phyloP scores from a whole-genome alignment of 768 basidiomycete genomes.

The Panellus pusillus region DNA sequence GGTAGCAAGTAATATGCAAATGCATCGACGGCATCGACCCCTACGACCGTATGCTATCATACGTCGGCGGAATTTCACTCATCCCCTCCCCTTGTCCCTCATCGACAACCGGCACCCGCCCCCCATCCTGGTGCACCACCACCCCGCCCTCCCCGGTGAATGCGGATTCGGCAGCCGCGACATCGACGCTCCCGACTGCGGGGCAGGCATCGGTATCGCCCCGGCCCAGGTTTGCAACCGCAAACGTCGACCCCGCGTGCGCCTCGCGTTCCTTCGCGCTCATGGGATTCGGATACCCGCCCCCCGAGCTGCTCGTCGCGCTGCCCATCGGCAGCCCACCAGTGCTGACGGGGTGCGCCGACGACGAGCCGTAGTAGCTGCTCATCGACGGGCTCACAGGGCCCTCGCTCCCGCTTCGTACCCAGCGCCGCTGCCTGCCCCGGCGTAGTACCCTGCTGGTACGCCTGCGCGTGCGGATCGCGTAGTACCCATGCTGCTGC shows the following conservation, averaged over 20 bases:
- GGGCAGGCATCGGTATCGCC: constrained; percentile 5
- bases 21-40: background rate
- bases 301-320: background rate
- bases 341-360: background rate
- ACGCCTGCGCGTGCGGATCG: background rate
- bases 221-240: constrained; percentile 10
- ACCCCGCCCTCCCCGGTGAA: constrained; percentile 10
- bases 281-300: constrained; percentile 15
- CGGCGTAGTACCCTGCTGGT: background rate
- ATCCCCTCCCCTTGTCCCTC: constrained; percentile 4
- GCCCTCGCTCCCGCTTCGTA: constrained; percentile 1
- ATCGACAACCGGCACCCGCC: constrained; percentile 5
- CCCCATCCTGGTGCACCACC: constrained; percentile 21
- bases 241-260: constrained; percentile 3
- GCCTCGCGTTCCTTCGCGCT: constrained; percentile 22
- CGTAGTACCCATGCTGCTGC: background rate
- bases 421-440: background rate
- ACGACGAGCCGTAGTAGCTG: constrained; percentile 7
- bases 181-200: background rate
- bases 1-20: no score
- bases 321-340: background rate
- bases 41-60: constrained; percentile 18
- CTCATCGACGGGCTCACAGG: constrained; percentile 9
- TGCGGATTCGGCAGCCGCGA: constrained; percentile 17
- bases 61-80: constrained; percentile 22